These are phyloP conservation scores for Centaurea solstitialis DNA, from an alignment of 129 eudicot genomes.

Conservation along the genomic window DNA sequence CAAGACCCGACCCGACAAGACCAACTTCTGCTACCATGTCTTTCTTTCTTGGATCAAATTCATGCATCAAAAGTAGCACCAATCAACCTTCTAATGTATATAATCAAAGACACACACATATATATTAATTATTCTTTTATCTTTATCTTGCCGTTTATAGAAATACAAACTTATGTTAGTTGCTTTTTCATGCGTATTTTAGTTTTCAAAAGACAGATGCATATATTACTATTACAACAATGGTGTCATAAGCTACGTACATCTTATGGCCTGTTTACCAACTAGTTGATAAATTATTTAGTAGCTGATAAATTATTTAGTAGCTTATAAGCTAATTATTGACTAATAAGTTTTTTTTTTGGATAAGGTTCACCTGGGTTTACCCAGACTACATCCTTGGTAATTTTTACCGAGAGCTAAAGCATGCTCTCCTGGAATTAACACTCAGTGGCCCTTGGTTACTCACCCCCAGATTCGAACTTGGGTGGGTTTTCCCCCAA, in stretches of 20 bases:
- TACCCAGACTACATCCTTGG: too few species aligned
- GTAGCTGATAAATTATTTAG: too few species aligned
- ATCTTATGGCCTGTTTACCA: too few species aligned
- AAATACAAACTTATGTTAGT: not conserved
- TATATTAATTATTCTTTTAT: not conserved
- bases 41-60: slow-evolving; percentile 41
- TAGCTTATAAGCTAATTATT: too few species aligned
- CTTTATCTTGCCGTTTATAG: not conserved
- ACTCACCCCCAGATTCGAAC: too few species aligned
- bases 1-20: slow-evolving; percentile 46
- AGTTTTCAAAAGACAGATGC: not conserved
- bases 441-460: too few species aligned
- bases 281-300: too few species aligned
- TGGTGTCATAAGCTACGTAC: not conserved
- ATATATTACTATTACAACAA: not conserved
- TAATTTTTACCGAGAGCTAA: too few species aligned
- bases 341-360: too few species aligned
- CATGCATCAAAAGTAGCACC: slow-evolving; percentile 33
- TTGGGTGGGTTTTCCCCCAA: too few species aligned
- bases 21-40: slow-evolving; percentile 35
- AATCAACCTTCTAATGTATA: slow-evolving; percentile 10
- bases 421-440: too few species aligned
- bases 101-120: not conserved
- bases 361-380: too few species aligned
- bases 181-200: not conserved